Conservation (phyloP, 1,284 basidiomycete genomes). For the Entoloma clypeatum region DNA sequence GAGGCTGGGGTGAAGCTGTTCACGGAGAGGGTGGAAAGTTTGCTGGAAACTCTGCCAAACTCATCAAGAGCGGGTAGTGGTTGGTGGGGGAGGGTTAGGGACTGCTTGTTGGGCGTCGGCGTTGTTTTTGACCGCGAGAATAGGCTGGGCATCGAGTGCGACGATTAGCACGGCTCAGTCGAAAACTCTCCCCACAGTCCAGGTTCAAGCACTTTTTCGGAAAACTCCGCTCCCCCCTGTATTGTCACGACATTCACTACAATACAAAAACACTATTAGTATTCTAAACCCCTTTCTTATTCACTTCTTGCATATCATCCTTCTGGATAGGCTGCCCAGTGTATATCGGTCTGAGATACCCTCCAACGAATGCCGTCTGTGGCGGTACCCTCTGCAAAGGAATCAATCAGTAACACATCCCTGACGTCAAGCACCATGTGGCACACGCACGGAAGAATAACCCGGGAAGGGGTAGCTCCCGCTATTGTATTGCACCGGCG, state of each 20-base stretch:
- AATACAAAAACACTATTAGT: too few relatives aligned
- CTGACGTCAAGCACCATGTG: conserved; percentile 1
- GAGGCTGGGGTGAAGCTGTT: conserved; percentile 21
- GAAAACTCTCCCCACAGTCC: neutral
- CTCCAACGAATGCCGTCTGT: conserved; percentile 13
- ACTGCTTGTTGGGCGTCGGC: conserved; percentile 34
- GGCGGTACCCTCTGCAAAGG: conserved; percentile 11
- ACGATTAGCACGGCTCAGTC: conserved; percentile 24
- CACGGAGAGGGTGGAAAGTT: conserved; percentile 34
- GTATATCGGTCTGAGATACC: conserved; percentile 17
- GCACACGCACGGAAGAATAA: conserved; percentile 19
- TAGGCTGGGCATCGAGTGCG: conserved; percentile 38
- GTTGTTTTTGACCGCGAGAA: conserved; percentile 39
- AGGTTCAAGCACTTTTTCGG: conserved; percentile 6
- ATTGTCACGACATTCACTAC: too few relatives aligned
- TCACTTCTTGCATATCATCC: too few relatives aligned
- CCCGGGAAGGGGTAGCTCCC: conserved; percentile 18
- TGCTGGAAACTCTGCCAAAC: conserved; percentile 58
- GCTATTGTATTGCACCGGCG: conserved; percentile 11
- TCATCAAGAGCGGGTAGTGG: conserved; percentile 48
- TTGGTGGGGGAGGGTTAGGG: conserved; percentile 19
- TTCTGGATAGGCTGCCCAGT: conserved; percentile 15
- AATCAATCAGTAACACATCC: conserved; percentile 6
- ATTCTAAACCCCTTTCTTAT: too few relatives aligned
- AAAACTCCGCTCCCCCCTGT: conserved; percentile 12